These are phyloP conservation scores for Artemisia argyi DNA, from an alignment of 129 eudicot genomes.

Conservation along the genomic window DNA sequence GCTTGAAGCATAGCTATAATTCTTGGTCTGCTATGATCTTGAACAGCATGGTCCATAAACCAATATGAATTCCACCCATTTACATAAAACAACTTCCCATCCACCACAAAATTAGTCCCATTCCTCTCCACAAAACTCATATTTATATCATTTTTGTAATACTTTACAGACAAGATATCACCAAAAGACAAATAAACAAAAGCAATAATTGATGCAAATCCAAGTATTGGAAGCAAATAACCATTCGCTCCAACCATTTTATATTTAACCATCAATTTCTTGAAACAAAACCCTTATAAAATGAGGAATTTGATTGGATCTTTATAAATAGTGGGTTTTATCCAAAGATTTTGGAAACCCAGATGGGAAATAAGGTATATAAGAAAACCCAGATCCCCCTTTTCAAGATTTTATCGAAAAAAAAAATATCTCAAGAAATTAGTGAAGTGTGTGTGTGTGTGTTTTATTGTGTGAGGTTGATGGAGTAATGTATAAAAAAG, in stretches of 20 bases:
- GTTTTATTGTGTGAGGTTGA: neutral
- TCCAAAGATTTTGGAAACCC: conserved; percentile 37
- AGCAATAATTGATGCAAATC: conserved; percentile 76
- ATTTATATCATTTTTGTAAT: conserved; percentile 27
- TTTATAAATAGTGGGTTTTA: conserved; percentile 19
- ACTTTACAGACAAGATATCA: conserved; percentile 54
- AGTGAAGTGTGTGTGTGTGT: conserved; percentile 6
- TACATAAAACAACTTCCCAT: conserved; percentile 70
- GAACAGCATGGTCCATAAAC: conserved; percentile 97
- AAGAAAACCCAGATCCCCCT: conserved; percentile 59
- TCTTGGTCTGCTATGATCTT: conserved; percentile 54
- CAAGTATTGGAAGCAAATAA: conserved; percentile 70
- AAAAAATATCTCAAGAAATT: neutral
- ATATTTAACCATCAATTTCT: conserved; percentile 46
- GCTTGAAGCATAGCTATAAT: conserved; percentile 71
- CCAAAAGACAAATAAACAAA: conserved; percentile 84
- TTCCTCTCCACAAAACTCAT: conserved; percentile 89
- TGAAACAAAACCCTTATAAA: neutral
- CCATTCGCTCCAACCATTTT: conserved; percentile 65
- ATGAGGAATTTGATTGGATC: neutral
- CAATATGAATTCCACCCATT: conserved; percentile 99
- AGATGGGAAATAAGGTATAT: conserved; percentile 35
- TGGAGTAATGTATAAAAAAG: conserved; percentile 19
- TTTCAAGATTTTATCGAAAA: conserved; percentile 35
- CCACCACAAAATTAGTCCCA: conserved; percentile 86